phyloP scores from a whole-genome alignment of 371 early-diverging fungal genomes.

The Choanephora cucurbitarum region DNA sequence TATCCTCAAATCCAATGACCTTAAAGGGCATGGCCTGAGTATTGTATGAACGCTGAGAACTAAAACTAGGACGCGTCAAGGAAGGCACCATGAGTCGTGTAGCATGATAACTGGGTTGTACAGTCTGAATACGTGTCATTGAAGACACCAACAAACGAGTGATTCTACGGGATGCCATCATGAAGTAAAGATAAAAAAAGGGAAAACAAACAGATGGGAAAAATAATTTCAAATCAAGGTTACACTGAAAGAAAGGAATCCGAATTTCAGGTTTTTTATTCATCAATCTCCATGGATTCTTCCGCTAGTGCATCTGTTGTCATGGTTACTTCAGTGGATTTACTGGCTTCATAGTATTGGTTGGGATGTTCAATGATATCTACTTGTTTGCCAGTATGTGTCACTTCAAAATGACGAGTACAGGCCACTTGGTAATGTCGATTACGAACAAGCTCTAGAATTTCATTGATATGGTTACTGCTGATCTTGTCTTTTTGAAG shows the following conservation, averaged over 20 bases:
- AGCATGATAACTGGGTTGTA: too few relatives aligned
- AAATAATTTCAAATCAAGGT: too few relatives aligned
- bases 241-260: too few relatives aligned
- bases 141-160: too few relatives aligned
- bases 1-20: conserved; percentile 29
- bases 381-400: conserved; percentile 47
- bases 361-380: conserved; percentile 91
- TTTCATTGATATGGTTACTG: conserved; percentile 62
- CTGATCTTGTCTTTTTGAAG: conserved; percentile 51
- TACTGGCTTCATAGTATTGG: conserved; percentile 87
- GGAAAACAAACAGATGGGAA: too few relatives aligned
- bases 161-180: too few relatives aligned
- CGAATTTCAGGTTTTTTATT: too few relatives aligned
- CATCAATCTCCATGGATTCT: conserved; percentile 22
- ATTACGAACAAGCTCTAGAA: conserved; percentile 65
- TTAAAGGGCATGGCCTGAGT: conserved; percentile 6
- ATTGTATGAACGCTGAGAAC: conserved; percentile 3
- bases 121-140: too few relatives aligned
- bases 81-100: too few relatives aligned
- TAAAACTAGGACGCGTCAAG: not conserved
- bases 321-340: not conserved
- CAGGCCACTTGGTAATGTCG: conserved; percentile 95
- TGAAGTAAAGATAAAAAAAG: too few relatives aligned
- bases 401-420: conserved; percentile 84
- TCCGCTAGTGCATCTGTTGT: not conserved